These are phyloP conservation scores for Gyrodon lividus DNA, from an alignment of 768 basidiomycete species.

Conservation along the genomic window DNA sequence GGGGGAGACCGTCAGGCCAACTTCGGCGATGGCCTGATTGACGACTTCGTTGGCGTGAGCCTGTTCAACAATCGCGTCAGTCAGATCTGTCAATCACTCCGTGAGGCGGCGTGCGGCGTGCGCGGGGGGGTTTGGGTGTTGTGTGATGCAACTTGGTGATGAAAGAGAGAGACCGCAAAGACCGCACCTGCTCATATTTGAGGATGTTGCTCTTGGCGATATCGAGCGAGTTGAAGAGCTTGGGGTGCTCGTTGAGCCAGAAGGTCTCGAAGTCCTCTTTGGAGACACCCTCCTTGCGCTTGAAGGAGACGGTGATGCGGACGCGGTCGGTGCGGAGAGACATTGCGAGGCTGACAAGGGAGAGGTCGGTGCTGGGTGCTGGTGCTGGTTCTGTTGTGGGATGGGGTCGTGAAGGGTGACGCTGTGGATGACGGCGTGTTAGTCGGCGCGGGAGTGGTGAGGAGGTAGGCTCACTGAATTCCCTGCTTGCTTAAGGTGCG, in stretches of 20 bases:
- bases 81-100: not conserved
- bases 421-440: too few relatives aligned
- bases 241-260: conserved; percentile 30
- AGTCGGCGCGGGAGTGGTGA: too few relatives aligned
- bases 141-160: too few relatives aligned
- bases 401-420: too few relatives aligned
- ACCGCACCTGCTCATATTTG: conserved; percentile 36
- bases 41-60: conserved; percentile 18
- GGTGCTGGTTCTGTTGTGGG: too few relatives aligned
- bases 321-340: conserved; percentile 31
- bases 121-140: too few relatives aligned
- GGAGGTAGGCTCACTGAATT: too few relatives aligned
- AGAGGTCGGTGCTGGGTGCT: not conserved
- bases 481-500: too few relatives aligned
- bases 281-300: conserved; percentile 25
- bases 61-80: conserved; percentile 9
- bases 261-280: conserved; percentile 32
- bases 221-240: conserved; percentile 29
- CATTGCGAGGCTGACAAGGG: not conserved
- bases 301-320: conserved; percentile 29
- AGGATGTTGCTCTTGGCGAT: conserved; percentile 34
- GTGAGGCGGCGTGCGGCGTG: too few relatives aligned
- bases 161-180: not conserved
- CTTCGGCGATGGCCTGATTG: conserved; percentile 1
- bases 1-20: conserved; percentile 16